Conservation (phyloP, 495 filamentous ascomycete genomes). For the Ramalina peruviana region DNA sequence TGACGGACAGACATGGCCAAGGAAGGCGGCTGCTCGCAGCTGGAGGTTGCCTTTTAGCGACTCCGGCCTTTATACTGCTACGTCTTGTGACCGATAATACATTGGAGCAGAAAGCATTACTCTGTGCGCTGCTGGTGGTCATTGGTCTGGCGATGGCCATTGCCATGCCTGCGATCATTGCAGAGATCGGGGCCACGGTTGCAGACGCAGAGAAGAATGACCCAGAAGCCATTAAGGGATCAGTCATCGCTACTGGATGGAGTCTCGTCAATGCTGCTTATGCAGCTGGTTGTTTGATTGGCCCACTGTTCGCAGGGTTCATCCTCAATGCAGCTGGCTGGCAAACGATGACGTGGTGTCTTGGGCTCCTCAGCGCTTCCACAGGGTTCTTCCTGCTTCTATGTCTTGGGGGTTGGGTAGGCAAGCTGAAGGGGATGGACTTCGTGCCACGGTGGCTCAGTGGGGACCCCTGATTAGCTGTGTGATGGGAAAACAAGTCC, state of each 20-base stretch:
- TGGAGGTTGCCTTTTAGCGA: constrained; percentile 38
- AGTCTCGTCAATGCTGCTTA: neutral
- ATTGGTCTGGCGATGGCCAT: constrained; percentile 39
- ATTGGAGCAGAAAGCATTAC: constrained; percentile 39
- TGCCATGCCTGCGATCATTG: constrained; percentile 50
- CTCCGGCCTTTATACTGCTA: constrained; percentile 41
- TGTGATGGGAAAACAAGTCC: no score
- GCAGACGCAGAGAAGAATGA: constrained; percentile 35
- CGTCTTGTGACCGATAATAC: constrained; percentile 41
- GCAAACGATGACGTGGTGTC: neutral
- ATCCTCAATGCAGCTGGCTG: neutral
- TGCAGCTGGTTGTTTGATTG: constrained; percentile 4
- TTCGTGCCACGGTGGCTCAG: no score
- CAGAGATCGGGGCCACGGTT: constrained; percentile 50
- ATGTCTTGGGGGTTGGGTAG: no score
- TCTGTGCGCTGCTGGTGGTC: constrained; percentile 41
- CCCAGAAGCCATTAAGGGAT: constrained; percentile 26
- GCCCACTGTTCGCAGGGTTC: constrained; percentile 1
- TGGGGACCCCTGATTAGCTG: no score
- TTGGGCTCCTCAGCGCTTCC: neutral
- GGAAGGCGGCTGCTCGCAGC: constrained; percentile 35
- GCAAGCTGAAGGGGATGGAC: no score
- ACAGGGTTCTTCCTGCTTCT: no score
- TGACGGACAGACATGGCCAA: constrained; percentile 41
- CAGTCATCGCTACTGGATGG: neutral